Evolutionary conservation across 352 stramenopile species (phyloP).

Genomic region (Thalassiosira exigua): DNA sequence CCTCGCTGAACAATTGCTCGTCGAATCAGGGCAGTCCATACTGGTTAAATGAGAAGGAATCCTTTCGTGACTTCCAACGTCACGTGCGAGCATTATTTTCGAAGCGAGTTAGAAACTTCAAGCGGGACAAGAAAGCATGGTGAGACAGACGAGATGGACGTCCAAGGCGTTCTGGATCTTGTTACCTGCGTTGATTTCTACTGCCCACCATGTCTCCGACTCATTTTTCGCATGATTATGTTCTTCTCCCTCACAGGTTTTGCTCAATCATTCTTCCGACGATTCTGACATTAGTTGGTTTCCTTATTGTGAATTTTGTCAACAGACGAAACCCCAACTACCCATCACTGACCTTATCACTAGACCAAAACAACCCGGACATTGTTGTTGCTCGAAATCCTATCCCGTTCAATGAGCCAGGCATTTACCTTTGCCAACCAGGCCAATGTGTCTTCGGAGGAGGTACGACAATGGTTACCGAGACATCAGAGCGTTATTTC

Average conservation of each 20-base stretch:
- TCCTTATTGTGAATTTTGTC: constrained; percentile 85
- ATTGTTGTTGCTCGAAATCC: constrained; percentile 63
- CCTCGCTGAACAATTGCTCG: too few relatives aligned
- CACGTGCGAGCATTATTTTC: constrained; percentile 89
- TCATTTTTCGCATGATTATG: background rate
- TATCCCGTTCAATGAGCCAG: constrained; percentile 67
- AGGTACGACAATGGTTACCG: constrained; percentile 10
- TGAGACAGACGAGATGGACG: too few relatives aligned
- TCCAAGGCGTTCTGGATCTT: too few relatives aligned
- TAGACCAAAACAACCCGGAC: constrained; percentile 73
- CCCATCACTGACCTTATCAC: constrained; percentile 60
- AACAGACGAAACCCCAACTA: constrained; percentile 73
- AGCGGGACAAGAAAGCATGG: constrained; percentile 91
- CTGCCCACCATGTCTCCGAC: constrained; percentile 75
- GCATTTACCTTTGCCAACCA: constrained; percentile 68
- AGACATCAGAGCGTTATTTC: constrained; percentile 64
- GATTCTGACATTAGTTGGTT: constrained; percentile 84
- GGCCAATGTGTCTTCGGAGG: constrained; percentile 64
- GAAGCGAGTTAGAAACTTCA: constrained; percentile 91
- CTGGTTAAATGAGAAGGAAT: too few relatives aligned
- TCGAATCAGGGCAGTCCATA: too few relatives aligned
- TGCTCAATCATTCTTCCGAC: constrained; percentile 79
- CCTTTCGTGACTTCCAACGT: too few relatives aligned
- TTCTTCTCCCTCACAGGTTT: constrained; percentile 43
- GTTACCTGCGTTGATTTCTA: too few relatives aligned